A percentile compares a stretch with the other conserved stretches of the same genome.
These are phyloP conservation scores for Globomyces pollinis-pini DNA, from an alignment of 192 early-diverging fungal genomes.

Conservation along the genomic window DNA sequence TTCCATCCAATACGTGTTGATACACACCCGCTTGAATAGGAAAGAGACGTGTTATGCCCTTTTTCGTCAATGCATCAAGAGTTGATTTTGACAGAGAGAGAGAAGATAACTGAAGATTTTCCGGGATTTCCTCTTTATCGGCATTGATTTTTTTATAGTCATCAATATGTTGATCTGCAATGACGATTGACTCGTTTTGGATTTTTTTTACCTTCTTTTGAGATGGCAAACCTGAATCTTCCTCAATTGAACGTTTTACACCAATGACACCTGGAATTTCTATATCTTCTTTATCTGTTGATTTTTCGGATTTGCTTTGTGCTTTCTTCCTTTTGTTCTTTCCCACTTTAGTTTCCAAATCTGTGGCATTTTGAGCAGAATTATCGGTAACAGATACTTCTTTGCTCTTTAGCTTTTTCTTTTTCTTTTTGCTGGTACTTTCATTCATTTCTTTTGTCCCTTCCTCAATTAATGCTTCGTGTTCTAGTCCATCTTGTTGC, in stretches of 20 bases:
- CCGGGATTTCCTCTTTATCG: constrained; percentile 15
- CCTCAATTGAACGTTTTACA: constrained; percentile 16
- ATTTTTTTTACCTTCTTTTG: too few species aligned
- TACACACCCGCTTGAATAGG: constrained; percentile 91
- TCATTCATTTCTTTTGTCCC: constrained; percentile 5
- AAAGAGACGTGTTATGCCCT: constrained; percentile 78
- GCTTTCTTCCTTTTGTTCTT: constrained; percentile 43
- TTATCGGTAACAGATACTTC: constrained; percentile 8
- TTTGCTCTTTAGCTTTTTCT: constrained; percentile 11
- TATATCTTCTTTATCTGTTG: background rate
- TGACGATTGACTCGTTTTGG: constrained; percentile 17
- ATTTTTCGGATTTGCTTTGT: constrained; percentile 21
- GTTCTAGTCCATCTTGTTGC: constrained; percentile 1
- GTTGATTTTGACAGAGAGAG: constrained; percentile 47
- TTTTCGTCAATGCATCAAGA: constrained; percentile 54
- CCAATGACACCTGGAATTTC: background rate
- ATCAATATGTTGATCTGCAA: constrained; percentile 13
- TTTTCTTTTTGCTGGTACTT: constrained; percentile 22
- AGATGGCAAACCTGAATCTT: too few species aligned
- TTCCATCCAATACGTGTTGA: constrained; percentile 60
- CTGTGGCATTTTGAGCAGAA: background rate
- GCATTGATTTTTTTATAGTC: background rate
- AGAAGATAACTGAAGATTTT: constrained; percentile 20
- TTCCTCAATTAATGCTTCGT: constrained; percentile 12
- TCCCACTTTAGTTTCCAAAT: constrained; percentile 16